A percentile compares a stretch with the other conserved stretches of the same genome.
Evolutionary conservation across 2,329 filamentous ascomycete genomes (phyloP).

Genomic region (Epichloe sp.): DNA sequence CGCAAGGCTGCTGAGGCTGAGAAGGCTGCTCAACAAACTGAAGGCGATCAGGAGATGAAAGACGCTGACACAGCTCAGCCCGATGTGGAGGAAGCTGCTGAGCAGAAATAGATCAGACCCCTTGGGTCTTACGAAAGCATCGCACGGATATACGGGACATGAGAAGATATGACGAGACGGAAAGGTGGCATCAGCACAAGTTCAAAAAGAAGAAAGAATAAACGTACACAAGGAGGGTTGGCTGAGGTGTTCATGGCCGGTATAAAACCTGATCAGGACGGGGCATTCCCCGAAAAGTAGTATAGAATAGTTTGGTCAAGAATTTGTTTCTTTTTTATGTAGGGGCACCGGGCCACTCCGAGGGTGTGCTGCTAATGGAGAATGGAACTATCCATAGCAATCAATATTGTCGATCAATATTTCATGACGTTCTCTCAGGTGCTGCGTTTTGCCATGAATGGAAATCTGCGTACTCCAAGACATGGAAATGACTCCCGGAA

Average conservation of each 20-base stretch:
- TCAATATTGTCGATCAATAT: too few species aligned
- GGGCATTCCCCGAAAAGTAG: not conserved
- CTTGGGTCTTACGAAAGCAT: not conserved
- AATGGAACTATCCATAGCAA: too few species aligned
- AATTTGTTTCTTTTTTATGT: not conserved
- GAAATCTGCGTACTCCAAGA: too few species aligned
- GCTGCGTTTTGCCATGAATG: too few species aligned
- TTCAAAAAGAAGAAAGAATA: not conserved
- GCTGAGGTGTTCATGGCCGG: not conserved
- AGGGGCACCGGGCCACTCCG: too few species aligned
- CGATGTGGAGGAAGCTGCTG: conserved; percentile 33
- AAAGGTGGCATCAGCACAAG: not conserved
- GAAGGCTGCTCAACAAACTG: conserved; percentile 32
- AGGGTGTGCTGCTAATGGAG: too few species aligned
- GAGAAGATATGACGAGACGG: conserved; percentile 8
- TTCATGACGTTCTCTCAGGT: too few species aligned
- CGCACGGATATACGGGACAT: conserved; percentile 4
- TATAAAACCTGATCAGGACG: not conserved
- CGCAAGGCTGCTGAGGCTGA: conserved; percentile 39
- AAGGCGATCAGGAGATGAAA: conserved; percentile 50
- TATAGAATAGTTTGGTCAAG: not conserved
- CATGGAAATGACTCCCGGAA: too few species aligned
- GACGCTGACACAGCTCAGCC: conserved; percentile 43
- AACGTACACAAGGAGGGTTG: not conserved
- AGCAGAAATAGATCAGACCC: conserved; percentile 19